Percentiles rank a stretch among this genome's conserved stretches.
These are phyloP conservation scores for Dactylellina parvicollis DNA, from an alignment of 2,329 filamentous ascomycete genomes.

Conservation along the genomic window DNA sequence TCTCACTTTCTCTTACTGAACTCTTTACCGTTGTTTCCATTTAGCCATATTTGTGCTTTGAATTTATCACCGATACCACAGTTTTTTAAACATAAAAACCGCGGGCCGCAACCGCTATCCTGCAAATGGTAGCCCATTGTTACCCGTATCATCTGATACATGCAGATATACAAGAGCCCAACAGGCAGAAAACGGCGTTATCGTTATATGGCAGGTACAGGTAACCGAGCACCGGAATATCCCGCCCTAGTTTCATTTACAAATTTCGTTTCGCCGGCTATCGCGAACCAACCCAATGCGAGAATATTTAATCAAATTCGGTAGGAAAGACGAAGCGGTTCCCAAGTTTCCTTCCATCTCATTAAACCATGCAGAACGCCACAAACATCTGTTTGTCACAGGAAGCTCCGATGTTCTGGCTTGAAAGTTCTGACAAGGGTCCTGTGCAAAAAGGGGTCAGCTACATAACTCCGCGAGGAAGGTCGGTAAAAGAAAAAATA, in stretches of 20 bases:
- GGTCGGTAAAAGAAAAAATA: background rate
- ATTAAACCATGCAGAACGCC: conserved; percentile 41
- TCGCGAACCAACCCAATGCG: conserved; percentile 13
- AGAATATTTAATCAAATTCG: conserved; percentile 15
- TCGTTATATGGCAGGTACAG: conserved; percentile 41
- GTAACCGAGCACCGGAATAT: conserved; percentile 28
- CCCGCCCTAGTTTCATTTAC: conserved; percentile 23
- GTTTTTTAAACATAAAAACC: conserved; percentile 22
- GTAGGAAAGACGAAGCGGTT: conserved; percentile 8
- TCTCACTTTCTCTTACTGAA: background rate
- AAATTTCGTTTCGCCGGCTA: conserved; percentile 15
- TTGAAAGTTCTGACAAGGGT: background rate
- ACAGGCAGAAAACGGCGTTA: conserved; percentile 35
- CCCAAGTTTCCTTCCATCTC: conserved; percentile 37
- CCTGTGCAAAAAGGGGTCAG: conserved; percentile 20
- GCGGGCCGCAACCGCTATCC: conserved; percentile 30
- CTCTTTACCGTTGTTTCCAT: background rate
- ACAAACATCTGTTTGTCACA: conserved; percentile 16
- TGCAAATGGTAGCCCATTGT: conserved; percentile 16
- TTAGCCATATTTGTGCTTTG: conserved; percentile 6
- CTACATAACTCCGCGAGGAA: background rate
- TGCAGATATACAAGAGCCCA: background rate
- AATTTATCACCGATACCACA: conserved; percentile 1
- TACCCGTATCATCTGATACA: conserved; percentile 14
- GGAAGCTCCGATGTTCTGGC: background rate